Evolutionary conservation across 1,139 yeast species (phyloP), one percentile per base, ranked within the genome.

Genomic region (Candida frijolesensis): DNA sequence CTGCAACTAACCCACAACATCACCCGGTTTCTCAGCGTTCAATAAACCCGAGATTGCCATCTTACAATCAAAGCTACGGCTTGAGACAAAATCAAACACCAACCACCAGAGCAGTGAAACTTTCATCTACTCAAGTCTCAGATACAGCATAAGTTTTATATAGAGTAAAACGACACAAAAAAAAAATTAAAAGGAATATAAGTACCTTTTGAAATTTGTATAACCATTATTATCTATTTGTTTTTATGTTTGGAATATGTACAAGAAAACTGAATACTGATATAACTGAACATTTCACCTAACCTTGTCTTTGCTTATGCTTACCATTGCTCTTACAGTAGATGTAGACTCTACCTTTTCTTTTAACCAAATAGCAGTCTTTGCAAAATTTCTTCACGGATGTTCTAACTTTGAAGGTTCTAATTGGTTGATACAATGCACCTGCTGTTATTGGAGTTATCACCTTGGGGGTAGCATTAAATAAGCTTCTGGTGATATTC

Each of bases 301-400:
- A 92, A 58, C 97, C 97, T 72, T 92, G 98, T 72, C 97, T 89
- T 71, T 94, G 99, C 73, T 94, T 94, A 71, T 94, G 99, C 71
- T 90, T 90, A 56, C 92, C 91, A 68, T 91, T 90, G 44, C 94
- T 77, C 68, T 92, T 92, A 76, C 98, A 94, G 67, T 89, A 87
- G 39, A 92, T 96, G 60, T 89, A 91, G 22, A 91, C 95, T 63
- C 96, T 79, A 35, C 98, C 98, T 72, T 91, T 92, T 72, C 98
- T 85, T 71, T 95, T 87, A 14, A 94, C 97, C 72, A 89, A 80
- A 66, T 91, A 92, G 67, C 99, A 94, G 65, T 90, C 95, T 48
- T 85, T 79, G 69, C 98, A 94, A 69, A 89, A 87, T 75, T 88
- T 91, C 76, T 91, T 91, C 51, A 94, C 96, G 0, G 97, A 83